Evolutionary conservation across 2,329 filamentous ascomycete genomes (phyloP), one percentile per base, ranked within the genome.

Genomic region (Teratosphaeria pseudoeucalypti): DNA sequence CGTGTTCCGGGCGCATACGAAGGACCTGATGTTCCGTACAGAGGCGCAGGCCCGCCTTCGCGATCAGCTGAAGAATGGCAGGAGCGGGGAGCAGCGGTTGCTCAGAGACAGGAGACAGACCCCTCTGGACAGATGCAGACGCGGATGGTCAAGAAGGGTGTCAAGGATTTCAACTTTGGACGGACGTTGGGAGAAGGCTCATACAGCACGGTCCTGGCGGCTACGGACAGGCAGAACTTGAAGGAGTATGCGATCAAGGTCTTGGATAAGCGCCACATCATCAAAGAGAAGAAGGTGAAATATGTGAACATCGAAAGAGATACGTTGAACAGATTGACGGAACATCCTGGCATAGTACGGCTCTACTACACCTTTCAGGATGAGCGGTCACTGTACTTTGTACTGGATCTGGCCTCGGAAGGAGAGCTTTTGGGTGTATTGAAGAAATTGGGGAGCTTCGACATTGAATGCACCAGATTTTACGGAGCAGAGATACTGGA

Each of bases 241-340:
- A 95, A 95, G 69, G 92, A 99, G 73, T 97, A 97, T 71, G 94
- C 94, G 29, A 92, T 99, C 76, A 99, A 99, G 74, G 92, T 99
- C 16, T 83, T 99, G 54, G 94, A 99, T 76, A 99, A 99, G 77
- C 85, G 91, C 69, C 94, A 99, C 74, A 99, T 99, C 71, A 99
- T 99, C 80, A 99, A 97, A 76, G 94, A 99, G 77, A 97, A 96
- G 76, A 99, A 99, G 81, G 95, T 99, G 70, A 99, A 99, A 80
- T 99, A 99, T 71, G 94, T 99, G 75, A 99, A 97, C 75, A 99
- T 99, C 68, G 94, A 99, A 75, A 96, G 96, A 77, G 92, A 99
- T 75, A 97, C 94, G 0, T 80, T 99, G 59, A 99, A 99, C 72
- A 86, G 94, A 63, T 79, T 99, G 60, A 97, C 92, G 3, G 92